Evolutionary conservation across 2,329 filamentous ascomycete species (phyloP), one percentile per base, ranked within the genome.

Genomic region (Balansia obtecta): DNA sequence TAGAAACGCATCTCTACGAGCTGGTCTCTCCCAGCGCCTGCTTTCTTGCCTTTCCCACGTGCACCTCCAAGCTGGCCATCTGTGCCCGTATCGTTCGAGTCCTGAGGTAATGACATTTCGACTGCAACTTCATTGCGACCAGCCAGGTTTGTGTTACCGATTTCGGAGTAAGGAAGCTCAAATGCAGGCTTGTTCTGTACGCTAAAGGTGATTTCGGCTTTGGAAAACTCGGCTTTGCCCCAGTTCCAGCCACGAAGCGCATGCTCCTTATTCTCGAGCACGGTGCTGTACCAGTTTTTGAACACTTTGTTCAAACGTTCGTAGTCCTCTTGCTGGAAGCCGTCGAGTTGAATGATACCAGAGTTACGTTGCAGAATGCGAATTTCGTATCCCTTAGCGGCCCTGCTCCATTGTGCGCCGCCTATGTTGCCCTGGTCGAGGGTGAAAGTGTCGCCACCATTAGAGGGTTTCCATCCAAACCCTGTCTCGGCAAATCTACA

Each of bases 1-100:
- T 98, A 98, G 73, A 98, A 96, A 54, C 93, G 84, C 88, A 98
- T 96, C 72, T 98, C 93, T 16, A 96, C 90, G 45, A 98, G 76
- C 70, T 98, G 91, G 62, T 98, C 93, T 53, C 83, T 82, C 22
- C 88, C 89, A 16, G 88, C 90, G 4, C 86, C 87, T 30, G 89
- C 86, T 71, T 96, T 97, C 65, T 87, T 90, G 55, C 91, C 90
- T 60, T 86, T 85, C 51, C 76, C 82, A 58, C 74, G 77, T 60
- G 83, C 85, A 62, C 86, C 86, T 30, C 85, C 86, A 32, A 88
- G 73, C 56, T 83, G 75, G 48, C 82, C 85, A 63, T 88, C 89
- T 32, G 82, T 81, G 48, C 83, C 82, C 33, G 84, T 85, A 55
- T 85, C 85, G 37, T 83, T 77, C 54, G 80, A 80, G 58, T 88